phyloP scores from a whole-genome alignment of 2,329 filamentous ascomycete species.

The Magnaporthiopsis incrustans region DNA sequence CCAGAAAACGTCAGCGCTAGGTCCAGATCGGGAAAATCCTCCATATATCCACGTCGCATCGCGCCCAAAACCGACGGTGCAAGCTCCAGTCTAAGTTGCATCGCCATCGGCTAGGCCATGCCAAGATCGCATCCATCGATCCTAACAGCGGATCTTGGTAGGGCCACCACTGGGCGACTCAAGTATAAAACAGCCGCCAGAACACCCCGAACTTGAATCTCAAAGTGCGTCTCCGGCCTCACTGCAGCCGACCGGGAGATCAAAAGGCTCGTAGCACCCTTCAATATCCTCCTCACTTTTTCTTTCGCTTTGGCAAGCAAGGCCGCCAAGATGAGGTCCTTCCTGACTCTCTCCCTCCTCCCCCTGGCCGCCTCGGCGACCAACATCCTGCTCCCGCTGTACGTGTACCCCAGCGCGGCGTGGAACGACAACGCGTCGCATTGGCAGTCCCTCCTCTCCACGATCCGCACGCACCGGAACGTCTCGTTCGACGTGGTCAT shows the following conservation, averaged over 20 bases:
- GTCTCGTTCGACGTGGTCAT: slow-evolving; percentile 14
- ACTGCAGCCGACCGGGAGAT: neutral
- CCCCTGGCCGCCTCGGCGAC: slow-evolving; percentile 5
- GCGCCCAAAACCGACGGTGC: neutral
- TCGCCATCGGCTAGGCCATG: neutral
- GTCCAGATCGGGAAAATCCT: neutral
- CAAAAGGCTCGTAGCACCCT: neutral
- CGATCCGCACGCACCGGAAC: slow-evolving; percentile 12
- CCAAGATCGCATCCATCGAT: neutral
- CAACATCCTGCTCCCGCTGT: slow-evolving; percentile 15
- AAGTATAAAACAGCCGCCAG: neutral
- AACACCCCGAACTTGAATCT: neutral
- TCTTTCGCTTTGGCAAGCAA: no score
- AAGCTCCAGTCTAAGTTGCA: neutral
- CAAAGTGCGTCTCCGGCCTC: no score
- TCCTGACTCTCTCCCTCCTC: neutral
- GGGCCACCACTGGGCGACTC: no score
- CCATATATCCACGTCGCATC: neutral
- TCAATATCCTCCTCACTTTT: no score
- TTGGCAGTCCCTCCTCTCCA: slow-evolving; percentile 13
- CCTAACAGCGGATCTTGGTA: neutral
- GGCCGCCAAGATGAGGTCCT: neutral
- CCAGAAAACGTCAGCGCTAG: neutral
- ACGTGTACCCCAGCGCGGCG: slow-evolving; percentile 13
- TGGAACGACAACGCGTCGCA: slow-evolving; percentile 9